Evolutionary conservation across 768 basidiomycete genomes (phyloP), one percentile per base, ranked within the genome.

Genomic region (Suillus plorans): DNA sequence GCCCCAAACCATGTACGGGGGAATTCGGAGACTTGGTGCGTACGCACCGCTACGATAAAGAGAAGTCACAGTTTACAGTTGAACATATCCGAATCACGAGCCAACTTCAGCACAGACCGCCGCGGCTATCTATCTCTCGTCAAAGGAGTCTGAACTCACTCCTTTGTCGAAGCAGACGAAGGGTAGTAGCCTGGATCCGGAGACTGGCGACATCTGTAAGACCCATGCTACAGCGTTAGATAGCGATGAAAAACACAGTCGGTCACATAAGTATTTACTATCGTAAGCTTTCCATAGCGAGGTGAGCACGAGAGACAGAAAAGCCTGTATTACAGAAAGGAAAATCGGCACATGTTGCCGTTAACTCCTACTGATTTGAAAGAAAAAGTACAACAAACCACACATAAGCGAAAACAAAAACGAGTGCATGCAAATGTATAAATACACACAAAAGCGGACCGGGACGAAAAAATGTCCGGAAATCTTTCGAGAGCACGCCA

Each of bases 401-500:
- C 9, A 18, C 16, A 16, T 20, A 42, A 7, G 39, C 57, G 25
- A 59, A 41, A 42, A 36, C 57, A 25, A 59, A 41, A 42, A 42
- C 41, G 12, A 59, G 5, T 59, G 41, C 28, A 59, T 42, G 58
- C 37, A 10, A 59, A 50, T 58, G 13, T 63, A 63, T 60, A 42
- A 34, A 34, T 42, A 63, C 60, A 41, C 12, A 41, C 62, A 63
- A 36, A 63, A 31, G 60, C 60, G 60, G 61, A 59, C 22, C 2
- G 37, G 41, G 20, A 63, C 41, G n/a, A 34, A 61, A 62, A 16
- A 59, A 37, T 41, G 16, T 58, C 56, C 55, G 10, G 13, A 60
- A 63, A 41, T 10, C 57, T 62, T 59, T 62, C 34, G 20, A 61
- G 53, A 62, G 61, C 37, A 42, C 58, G 41, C 58, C 58, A 31